These are phyloP conservation scores for Nicotiana paniculata DNA, from an alignment of 257 asterid genomes.

Conservation along the genomic window DNA sequence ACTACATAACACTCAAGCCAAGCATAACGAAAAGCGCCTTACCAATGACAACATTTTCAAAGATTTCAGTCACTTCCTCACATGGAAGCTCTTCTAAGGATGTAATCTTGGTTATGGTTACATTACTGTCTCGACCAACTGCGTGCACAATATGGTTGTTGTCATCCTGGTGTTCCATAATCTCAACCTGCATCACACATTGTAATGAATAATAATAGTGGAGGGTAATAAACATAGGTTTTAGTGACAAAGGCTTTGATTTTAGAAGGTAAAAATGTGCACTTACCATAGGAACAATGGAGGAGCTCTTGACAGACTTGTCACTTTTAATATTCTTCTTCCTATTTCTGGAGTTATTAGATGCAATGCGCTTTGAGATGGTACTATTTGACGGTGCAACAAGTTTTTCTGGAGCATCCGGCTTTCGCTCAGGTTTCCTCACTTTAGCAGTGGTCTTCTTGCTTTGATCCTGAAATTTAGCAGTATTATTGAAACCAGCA, in stretches of 20 bases:
- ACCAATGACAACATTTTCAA: constrained; percentile 27
- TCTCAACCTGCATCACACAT: constrained; percentile 38
- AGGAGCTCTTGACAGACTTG: constrained; percentile 27
- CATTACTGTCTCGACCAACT: constrained; percentile 10
- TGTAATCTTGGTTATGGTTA: constrained; percentile 10
- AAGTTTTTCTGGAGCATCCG: constrained; percentile 19
- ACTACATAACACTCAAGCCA: background rate
- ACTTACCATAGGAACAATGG: constrained; percentile 25
- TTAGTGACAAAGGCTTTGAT: too few relatives aligned
- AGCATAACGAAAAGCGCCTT: constrained; percentile 5
- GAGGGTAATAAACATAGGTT: too few relatives aligned
- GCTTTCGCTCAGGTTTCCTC: constrained; percentile 4
- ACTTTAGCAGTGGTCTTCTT: background rate
- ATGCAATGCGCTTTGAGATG: background rate
- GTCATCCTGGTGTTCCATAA: constrained; percentile 10
- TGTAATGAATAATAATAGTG: too few relatives aligned
- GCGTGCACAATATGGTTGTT: constrained; percentile 7
- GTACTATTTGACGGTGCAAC: background rate
- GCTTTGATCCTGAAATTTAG: background rate
- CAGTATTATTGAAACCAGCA: background rate
- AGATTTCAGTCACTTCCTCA: constrained; percentile 21
- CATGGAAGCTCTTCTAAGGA: constrained; percentile 14
- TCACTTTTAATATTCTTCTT: constrained; percentile 29
- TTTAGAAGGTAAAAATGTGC: constrained; percentile 5
- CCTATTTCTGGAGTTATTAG: constrained; percentile 19